Percentiles rank a stretch among this genome's conserved stretches.
Evolutionary conservation across 345 rosid species (phyloP).

Genomic region (Abelmoschus esculentus): DNA sequence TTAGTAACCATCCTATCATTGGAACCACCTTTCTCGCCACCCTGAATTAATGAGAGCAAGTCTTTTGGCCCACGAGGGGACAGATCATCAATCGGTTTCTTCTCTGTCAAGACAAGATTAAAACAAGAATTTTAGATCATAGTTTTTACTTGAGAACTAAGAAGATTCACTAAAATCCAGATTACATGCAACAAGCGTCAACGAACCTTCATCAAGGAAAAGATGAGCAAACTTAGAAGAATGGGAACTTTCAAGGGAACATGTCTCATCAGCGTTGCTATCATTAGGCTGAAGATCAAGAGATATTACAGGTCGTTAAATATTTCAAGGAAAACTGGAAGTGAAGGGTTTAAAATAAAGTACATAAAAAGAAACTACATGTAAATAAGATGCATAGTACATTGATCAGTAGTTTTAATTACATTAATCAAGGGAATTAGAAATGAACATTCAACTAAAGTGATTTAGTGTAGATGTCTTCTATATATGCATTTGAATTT

Average conservation of each 20-base stretch:
- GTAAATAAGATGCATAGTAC: not conserved
- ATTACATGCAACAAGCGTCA: not conserved
- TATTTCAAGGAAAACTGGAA: not conserved
- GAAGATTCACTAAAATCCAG: not conserved
- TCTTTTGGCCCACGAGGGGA: constrained; percentile 40
- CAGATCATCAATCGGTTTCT: constrained; percentile 45
- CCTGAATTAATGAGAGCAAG: constrained; percentile 72
- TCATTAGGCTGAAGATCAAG: constrained; percentile 38
- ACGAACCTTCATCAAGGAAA: constrained; percentile 82
- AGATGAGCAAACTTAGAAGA: constrained; percentile 88
- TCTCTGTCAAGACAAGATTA: constrained; percentile 38
- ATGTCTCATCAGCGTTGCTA: constrained; percentile 38
- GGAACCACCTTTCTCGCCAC: constrained; percentile 52
- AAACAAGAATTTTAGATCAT: constrained; percentile 6
- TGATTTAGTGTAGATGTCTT: not conserved
- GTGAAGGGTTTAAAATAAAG: not conserved
- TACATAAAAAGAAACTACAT: not conserved
- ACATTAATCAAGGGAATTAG: not conserved
- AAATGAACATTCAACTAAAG: not conserved
- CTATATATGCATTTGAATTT: not conserved
- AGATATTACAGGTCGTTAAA: constrained; percentile 14
- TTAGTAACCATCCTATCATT: constrained; percentile 29
- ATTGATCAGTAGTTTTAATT: not conserved
- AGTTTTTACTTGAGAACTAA: not conserved
- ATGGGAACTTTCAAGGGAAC: constrained; percentile 33